Conservation (phyloP, 495 filamentous ascomycete species). For the Cenococcum geophilum region DNA sequence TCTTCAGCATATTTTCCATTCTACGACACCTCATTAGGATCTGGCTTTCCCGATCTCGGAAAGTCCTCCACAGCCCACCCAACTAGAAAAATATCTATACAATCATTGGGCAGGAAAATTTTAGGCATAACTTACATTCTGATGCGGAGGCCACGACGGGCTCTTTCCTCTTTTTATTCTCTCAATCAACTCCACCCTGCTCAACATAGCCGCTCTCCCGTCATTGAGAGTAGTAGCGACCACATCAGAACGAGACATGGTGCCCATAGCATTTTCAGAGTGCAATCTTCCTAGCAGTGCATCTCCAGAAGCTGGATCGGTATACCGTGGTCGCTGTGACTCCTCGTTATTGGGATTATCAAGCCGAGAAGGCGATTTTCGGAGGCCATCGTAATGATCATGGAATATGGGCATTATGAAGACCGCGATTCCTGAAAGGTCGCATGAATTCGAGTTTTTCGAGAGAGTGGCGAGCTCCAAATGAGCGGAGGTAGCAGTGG, state of each 20-base stretch:
- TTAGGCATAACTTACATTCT: constrained; percentile 49
- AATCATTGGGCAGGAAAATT: neutral
- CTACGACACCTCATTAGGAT: constrained; percentile 14
- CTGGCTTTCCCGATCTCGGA: neutral
- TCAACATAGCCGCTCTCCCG: constrained; percentile 21
- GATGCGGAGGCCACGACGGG: constrained; percentile 65
- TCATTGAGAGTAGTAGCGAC: constrained; percentile 5
- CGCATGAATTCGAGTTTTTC: constrained; percentile 16
- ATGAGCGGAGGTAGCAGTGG: constrained; percentile 1
- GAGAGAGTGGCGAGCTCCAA: constrained; percentile 7
- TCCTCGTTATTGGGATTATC: constrained; percentile 8
- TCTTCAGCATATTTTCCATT: constrained; percentile 4
- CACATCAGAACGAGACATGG: constrained; percentile 1
- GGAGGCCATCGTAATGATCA: constrained; percentile 34
- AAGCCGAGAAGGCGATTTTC: constrained; percentile 22
- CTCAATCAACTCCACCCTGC: constrained; percentile 72
- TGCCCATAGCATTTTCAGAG: neutral
- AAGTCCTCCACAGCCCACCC: constrained; percentile 1
- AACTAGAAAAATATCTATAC: neutral
- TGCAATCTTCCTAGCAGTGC: neutral
- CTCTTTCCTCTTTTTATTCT: constrained; percentile 74
- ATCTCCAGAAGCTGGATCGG: neutral
- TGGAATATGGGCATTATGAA: constrained; percentile 58
- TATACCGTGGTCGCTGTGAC: constrained; percentile 1
- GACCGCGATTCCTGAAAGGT: neutral